These are phyloP conservation scores for Closterium sp. DNA, from an alignment of 139 green algal species.

Conservation along the genomic window DNA sequence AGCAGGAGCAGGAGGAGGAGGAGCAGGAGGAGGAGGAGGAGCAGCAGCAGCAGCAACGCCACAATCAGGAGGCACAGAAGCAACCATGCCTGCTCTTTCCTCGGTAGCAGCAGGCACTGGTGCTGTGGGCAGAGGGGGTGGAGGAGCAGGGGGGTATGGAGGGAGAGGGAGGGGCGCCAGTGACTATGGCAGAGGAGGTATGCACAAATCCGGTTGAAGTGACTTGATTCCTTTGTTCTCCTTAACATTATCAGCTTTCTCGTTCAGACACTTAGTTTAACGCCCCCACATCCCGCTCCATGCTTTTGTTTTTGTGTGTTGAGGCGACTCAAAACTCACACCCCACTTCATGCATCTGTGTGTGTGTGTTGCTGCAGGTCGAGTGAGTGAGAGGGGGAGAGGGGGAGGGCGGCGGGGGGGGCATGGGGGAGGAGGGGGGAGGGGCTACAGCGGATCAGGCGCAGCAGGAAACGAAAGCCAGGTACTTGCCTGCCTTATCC, in stretches of 20 bases:
- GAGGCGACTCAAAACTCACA: no score
- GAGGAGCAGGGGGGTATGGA: neutral
- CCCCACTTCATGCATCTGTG: no score
- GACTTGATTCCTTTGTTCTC: neutral
- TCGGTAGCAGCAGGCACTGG: neutral
- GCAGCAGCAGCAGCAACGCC: neutral
- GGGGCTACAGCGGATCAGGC: neutral
- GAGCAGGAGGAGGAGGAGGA: neutral
- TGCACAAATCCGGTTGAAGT: neutral
- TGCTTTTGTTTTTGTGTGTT: neutral
- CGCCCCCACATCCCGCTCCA: neutral
- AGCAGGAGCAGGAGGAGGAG: neutral
- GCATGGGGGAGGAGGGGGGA: neutral
- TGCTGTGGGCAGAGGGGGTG: neutral
- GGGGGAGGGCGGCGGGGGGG: no score
- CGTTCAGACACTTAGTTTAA: neutral
- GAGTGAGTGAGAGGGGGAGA: neutral
- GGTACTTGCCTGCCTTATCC: neutral
- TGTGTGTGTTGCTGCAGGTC: neutral
- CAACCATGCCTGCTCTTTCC: neutral
- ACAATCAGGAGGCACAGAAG: neutral
- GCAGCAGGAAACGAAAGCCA: neutral
- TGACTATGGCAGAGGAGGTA: neutral
- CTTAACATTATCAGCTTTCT: neutral
- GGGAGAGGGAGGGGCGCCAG: neutral